Evolutionary conservation across 1,139 yeast species (phyloP), one percentile per base, ranked within the genome.

Genomic region (Taiozyma sp.): DNA sequence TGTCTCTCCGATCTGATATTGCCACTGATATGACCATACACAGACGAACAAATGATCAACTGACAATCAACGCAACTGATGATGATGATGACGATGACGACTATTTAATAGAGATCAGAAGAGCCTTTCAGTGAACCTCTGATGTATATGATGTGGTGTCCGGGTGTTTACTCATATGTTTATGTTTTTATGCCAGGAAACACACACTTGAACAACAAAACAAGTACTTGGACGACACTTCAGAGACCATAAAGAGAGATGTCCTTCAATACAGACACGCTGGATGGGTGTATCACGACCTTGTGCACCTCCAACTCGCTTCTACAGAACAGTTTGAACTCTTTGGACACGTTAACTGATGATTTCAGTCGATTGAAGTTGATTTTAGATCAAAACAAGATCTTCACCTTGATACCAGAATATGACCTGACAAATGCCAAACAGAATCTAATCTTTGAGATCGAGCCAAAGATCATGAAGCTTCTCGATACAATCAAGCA

Each of bases 361-460:
- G 65, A 64, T 48, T 60, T 62, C 29, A 32, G 54, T 2, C 45
- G 63, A 9, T 45, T 62, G 4, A 51, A 53, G 2, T 27, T 47
- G 6, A 54, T 63, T 4, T 49, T 65, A 1, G 55, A 57, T 12
- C 64, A 64, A 41, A 64, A 62, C 41, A 63, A 70, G 42, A 68
- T 69, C 13, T 71, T 70, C 52, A 68, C 71, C 32, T 52, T 71
- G 24, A 64, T 72, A 2, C 71, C 76, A 2, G 75, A 71, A 47
- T 65, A 64, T 49, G 76, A 72, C 50, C 60, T 72, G n/a, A 62
- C 60, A 38, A 58, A 62, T 22, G 73, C 74, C 0, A 66, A 67
- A 39, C 55, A 65, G 29, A 70, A 66, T n/a, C 55, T 71, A 19
- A 63, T 61, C 42, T 65, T 63, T 47, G 71, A 68, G 45, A 61